Base-by-base conservation (phyloP, 805 yeast genomes). In the Candida ponderosae region DNA sequence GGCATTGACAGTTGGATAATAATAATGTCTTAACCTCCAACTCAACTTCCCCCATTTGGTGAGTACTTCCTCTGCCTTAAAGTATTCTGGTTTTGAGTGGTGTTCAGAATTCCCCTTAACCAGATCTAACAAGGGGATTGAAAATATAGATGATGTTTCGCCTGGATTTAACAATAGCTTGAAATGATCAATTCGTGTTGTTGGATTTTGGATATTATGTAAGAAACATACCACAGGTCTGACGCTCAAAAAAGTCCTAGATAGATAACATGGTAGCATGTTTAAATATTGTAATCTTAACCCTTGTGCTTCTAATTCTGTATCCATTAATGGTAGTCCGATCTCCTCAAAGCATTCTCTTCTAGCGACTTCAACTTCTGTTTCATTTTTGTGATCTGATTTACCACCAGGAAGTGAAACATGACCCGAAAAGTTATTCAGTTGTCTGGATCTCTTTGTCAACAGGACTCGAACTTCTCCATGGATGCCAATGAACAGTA, bases 381-480 rank as follows among this genome's bases (percentile, higher is more conserved):
- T 58, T 47, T 86, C 87, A 16, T 72, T 63, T 0, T 70, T 76
- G 31, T 47, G 53, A 56, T 89, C 97, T 5, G 95, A 88, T 52
- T 81, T 85, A 8, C 97, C 97, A 3, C 97, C 97, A 4, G 97
- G 97, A 8, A 89, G 65, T 2, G 96, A 86, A 6, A 84, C 83
- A 56, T 89, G 96, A 5, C 97, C 96, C 0, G 93, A 82, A 60
- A 88, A 89, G 37, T 74, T 74, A 34, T 77, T 66, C 48, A 90
- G 65, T 28, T 70, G 65, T 34, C 81, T 66, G 3, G 94, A 78
- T 43, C 97, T 60, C 47, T 82, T 79, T 1, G 97, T 89, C 35
- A 89, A 59, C 4, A 89, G 65, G 24, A 86, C 94, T 32, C 90
- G 60, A 16, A 88, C 59, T 46, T 87, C 94, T 3, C 90, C 90